Percentiles rank a stretch among this genome's conserved stretches.
Conservation (phyloP, 192 early-diverging fungal species). For the Gorgonomyces haynaldii region DNA sequence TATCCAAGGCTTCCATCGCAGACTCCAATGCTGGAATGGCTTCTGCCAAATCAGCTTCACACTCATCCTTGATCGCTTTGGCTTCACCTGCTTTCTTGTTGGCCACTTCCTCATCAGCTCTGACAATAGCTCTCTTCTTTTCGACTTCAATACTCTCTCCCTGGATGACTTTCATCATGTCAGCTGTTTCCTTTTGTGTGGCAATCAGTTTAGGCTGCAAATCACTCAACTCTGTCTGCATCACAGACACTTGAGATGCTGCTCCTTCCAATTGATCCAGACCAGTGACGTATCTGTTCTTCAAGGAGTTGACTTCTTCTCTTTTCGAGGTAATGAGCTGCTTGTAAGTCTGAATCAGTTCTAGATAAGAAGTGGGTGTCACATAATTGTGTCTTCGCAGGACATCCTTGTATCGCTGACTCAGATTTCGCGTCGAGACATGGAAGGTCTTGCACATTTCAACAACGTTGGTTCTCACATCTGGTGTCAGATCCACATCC, state of each 20-base stretch:
- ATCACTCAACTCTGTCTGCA: conserved; percentile 44
- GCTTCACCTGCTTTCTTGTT: conserved; percentile 48
- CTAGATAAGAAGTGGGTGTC: conserved; percentile 45
- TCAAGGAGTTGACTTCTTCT: conserved; percentile 36
- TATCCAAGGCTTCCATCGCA: conserved; percentile 45
- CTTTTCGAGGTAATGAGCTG: conserved; percentile 34
- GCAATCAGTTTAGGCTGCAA: conserved; percentile 43
- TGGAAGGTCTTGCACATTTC: conserved; percentile 51
- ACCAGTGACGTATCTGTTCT: conserved; percentile 39
- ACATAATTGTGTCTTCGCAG: conserved; percentile 45
- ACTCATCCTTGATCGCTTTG: conserved; percentile 51
- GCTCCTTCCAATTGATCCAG: conserved; percentile 44
- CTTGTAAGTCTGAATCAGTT: conserved; percentile 51
- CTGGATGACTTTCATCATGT: conserved; percentile 43
- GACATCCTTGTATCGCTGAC: conserved; percentile 33
- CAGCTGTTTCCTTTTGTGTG: conserved; percentile 43
- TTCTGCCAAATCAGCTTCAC: conserved; percentile 47
- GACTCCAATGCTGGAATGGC: conserved; percentile 46
- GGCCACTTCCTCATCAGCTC: conserved; percentile 42
- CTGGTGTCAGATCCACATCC: conserved; percentile 37
- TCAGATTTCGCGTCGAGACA: conserved; percentile 28
- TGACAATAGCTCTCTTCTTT: conserved; percentile 42
- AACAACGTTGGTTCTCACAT: conserved; percentile 30
- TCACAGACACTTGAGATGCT: conserved; percentile 38
- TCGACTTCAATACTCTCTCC: conserved; percentile 44